Conservation (phyloP, 441 rosid species). For the Adansonia rubrostipa region DNA sequence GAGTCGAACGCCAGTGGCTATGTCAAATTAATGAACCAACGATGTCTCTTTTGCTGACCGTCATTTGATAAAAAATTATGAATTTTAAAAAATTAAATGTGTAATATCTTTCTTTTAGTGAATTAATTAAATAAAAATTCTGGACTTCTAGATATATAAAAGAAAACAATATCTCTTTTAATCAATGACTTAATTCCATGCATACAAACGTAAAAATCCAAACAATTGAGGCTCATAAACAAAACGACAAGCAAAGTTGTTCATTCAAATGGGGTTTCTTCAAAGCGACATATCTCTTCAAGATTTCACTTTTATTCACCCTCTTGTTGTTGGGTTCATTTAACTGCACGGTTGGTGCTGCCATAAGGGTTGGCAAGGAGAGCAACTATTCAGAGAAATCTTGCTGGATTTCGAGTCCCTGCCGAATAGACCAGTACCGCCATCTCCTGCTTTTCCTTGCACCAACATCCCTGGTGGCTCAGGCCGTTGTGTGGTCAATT, state of each 20-base stretch:
- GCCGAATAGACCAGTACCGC: conserved; percentile 33
- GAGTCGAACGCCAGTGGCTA: too few species aligned
- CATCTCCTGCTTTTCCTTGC: conserved; percentile 29
- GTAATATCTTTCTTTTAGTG: too few species aligned
- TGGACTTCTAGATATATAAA: too few species aligned
- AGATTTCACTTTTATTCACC: neutral
- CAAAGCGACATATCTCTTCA: neutral
- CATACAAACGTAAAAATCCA: neutral
- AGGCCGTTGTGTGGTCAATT: conserved; percentile 26
- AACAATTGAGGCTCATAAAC: neutral
- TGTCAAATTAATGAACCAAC: too few species aligned
- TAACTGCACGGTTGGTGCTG: conserved; percentile 18
- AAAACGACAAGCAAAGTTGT: neutral
- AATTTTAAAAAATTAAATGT: too few species aligned
- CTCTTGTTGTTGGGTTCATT: conserved; percentile 21
- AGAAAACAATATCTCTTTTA: too few species aligned
- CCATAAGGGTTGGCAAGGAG: conserved; percentile 30
- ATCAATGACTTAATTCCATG: too few species aligned
- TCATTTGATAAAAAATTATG: too few species aligned
- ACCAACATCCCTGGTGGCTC: conserved; percentile 22
- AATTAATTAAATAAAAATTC: too few species aligned
- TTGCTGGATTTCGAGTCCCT: conserved; percentile 22
- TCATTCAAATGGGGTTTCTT: conserved; percentile 28
- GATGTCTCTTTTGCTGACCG: too few species aligned
- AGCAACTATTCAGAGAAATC: conserved; percentile 26